Evolutionary conservation across 768 basidiomycete species (phyloP).

Genomic region (Russula sp.): DNA sequence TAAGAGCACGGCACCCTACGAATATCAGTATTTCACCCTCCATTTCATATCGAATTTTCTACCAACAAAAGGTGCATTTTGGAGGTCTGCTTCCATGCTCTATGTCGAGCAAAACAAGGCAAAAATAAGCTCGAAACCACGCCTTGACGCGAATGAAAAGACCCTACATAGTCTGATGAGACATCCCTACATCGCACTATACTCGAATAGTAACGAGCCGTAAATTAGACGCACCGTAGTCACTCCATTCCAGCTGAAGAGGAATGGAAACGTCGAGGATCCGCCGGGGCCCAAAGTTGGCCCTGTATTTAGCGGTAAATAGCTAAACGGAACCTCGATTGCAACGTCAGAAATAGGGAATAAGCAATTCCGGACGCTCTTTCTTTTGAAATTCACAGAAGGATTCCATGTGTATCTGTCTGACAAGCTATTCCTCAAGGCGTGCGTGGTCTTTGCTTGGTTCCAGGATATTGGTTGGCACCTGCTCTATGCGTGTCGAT

Average conservation of each 20-base stretch:
- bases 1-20: background rate
- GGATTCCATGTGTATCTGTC: background rate
- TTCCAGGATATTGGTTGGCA: background rate
- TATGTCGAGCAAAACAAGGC: background rate
- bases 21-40: background rate
- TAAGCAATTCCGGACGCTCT: background rate
- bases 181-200: constrained; percentile 1
- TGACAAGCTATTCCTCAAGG: background rate
- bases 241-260: background rate
- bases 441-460: background rate
- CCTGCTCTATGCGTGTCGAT: background rate
- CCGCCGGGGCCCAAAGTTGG: background rate
- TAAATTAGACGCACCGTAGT: background rate
- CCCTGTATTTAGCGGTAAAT: background rate
- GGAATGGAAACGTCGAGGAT: constrained; percentile 7
- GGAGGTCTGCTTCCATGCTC: background rate
- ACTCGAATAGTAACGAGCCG: constrained; percentile 1
- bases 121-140: background rate
- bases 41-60: background rate
- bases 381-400: background rate
- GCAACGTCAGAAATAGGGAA: background rate
- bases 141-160: background rate
- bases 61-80: background rate
- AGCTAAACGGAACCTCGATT: background rate
- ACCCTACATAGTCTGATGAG: background rate